Base-by-base conservation (phyloP, 140 eudicot species). In the Stevia rebaudiana region DNA sequence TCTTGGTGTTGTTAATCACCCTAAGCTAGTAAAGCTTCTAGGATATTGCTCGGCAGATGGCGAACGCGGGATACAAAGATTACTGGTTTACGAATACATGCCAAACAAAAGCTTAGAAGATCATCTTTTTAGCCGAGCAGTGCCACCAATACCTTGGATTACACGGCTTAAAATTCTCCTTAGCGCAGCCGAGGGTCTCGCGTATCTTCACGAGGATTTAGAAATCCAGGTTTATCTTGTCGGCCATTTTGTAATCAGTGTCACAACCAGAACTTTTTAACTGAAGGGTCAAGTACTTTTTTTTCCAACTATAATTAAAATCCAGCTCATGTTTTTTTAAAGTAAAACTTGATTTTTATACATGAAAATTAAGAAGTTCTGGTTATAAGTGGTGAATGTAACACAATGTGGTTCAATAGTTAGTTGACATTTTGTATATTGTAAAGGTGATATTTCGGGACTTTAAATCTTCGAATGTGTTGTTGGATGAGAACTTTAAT, bases 11-110 rank as follows among this genome's bases (percentile, higher is more conserved):
- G 78, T 92, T 17, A 83, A 85, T 42, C 95, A 92, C 59, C 96
- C 95, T 15, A 92, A 85, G 60, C 98, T 92, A 30, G 98, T 92
- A 33, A 92, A 92, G 74, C 96, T 92, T 69, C 72, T 92, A 69
- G 98, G 98, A 71, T 92, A 85, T 62, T 88, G 98, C 64, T 78
- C 94, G 0, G 75, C 57, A 15, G 95, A 92, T 46, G 90, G 95
- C 28, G 94, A 88, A 71, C 69, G 88, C 12, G 98, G 95, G 24
- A 88, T 81, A 44, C 96, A 92, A 50, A 78, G 95, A 61, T 56
- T 92, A 3, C 63, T 91, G 48, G 96, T 91, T 46, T 91, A 91
- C 11, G 98, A 91, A 42, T 91, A 91, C 86, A 87, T 91, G 96
- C 79, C 61, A 2, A 88, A 87, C 52, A 84, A 75, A 61, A 91